phyloP scores from a whole-genome alignment of 495 filamentous ascomycete genomes.

The Ascobolus immersus region DNA sequence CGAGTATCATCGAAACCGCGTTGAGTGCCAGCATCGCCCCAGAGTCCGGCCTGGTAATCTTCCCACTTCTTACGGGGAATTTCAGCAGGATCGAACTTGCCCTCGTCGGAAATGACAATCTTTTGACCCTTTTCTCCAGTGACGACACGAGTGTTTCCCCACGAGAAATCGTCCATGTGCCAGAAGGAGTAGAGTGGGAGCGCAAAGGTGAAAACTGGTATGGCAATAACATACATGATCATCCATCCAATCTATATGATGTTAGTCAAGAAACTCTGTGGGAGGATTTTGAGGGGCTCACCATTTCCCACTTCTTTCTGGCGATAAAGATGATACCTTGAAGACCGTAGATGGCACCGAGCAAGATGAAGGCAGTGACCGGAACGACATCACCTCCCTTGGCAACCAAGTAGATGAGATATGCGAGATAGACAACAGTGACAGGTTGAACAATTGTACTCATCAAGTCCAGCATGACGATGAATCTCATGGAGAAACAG shows the following conservation, averaged over 20 bases:
- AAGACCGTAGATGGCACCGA: slow-evolving; percentile 84
- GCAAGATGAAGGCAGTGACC: slow-evolving; percentile 60
- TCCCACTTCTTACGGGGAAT: slow-evolving; percentile 98
- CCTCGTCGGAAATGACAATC: slow-evolving; percentile 85
- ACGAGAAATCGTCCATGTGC: slow-evolving; percentile 99
- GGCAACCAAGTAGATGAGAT: slow-evolving; percentile 54
- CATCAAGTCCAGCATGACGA: slow-evolving; percentile 84
- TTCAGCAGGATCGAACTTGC: slow-evolving; percentile 79
- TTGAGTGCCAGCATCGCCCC: slow-evolving; percentile 72
- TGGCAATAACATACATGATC: slow-evolving; percentile 78
- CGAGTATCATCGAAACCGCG: slow-evolving; percentile 41
- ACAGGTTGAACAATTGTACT: slow-evolving; percentile 82
- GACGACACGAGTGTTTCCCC: slow-evolving; percentile 91
- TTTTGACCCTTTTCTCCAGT: slow-evolving; percentile 88
- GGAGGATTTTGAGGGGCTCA: slow-evolving; percentile 1
- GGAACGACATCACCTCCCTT: slow-evolving; percentile 38
- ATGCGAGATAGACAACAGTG: slow-evolving; percentile 70
- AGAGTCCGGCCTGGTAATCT: slow-evolving; percentile 91
- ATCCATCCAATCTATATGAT: slow-evolving; percentile 58
- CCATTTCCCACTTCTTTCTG: slow-evolving; percentile 90
- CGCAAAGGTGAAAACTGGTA: slow-evolving; percentile 75
- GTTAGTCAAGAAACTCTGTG: slow-evolving; percentile 2
- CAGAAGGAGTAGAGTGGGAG: slow-evolving; percentile 93
- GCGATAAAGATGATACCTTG: slow-evolving; percentile 95
- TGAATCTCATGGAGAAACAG: slow-evolving; percentile 97